Percentiles rank a stretch among this genome's conserved stretches.
These are phyloP conservation scores for Wallacemonas sp. DNA, from an alignment of 208 protist species.

Conservation along the genomic window DNA sequence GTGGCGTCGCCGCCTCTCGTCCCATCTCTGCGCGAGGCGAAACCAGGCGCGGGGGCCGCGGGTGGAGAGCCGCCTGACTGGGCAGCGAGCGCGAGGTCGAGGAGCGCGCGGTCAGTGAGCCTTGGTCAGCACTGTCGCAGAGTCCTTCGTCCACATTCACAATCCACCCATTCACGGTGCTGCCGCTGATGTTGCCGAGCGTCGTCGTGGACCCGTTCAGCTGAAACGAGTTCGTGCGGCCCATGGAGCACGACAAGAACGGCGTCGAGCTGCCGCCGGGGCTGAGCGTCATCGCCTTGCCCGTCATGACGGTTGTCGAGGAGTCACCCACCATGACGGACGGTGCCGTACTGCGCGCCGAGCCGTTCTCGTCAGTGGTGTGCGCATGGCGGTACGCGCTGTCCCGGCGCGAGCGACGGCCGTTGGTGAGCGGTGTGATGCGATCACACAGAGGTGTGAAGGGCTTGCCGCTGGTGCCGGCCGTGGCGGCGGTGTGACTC, in stretches of 20 bases:
- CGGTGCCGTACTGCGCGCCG: neutral
- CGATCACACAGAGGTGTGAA: constrained; percentile 1
- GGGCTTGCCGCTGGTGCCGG: neutral
- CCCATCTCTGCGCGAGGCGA: neutral
- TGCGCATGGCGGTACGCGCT: constrained; percentile 1
- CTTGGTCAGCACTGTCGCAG: neutral
- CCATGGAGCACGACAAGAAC: constrained; percentile 15
- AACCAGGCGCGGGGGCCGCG: neutral
- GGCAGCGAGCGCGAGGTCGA: neutral
- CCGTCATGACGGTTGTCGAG: neutral
- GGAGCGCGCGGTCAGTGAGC: neutral
- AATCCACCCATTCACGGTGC: constrained; percentile 1
- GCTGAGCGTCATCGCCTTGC: neutral
- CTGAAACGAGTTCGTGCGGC: constrained; percentile 10
- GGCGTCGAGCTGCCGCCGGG: constrained; percentile 14
- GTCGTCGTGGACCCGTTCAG: neutral
- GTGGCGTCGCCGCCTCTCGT: neutral
- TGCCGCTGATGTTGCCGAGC: constrained; percentile 2
- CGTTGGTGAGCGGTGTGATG: constrained; percentile 3
- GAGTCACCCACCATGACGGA: too few relatives aligned
- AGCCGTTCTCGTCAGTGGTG: neutral
- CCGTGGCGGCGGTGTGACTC: neutral
- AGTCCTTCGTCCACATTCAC: constrained; percentile 6
- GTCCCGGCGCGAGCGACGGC: neutral
- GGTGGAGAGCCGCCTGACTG: neutral